Percentiles rank a stretch among this genome's conserved stretches.
Evolutionary conservation across 352 stramenopile genomes (phyloP).

Genomic region (Globisporangium viniferum): DNA sequence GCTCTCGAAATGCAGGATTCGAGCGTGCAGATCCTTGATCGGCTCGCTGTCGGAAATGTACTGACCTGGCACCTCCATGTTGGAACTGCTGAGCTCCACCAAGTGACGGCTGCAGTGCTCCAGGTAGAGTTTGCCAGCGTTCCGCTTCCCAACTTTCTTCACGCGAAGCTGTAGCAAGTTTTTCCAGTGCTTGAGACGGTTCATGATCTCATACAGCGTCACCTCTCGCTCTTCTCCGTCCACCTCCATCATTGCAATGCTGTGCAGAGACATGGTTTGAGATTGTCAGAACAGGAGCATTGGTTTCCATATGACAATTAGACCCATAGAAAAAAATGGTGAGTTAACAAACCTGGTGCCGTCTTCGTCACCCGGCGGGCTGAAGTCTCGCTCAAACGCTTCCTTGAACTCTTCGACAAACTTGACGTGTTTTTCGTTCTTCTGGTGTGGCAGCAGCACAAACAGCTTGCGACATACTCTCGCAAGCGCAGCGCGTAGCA

Average conservation of each 20-base stretch:
- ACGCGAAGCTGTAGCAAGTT: slow-evolving; percentile 83
- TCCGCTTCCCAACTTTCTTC: slow-evolving; percentile 66
- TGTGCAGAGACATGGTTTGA: too few relatives aligned
- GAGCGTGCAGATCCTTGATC: slow-evolving; percentile 90
- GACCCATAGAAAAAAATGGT: too few relatives aligned
- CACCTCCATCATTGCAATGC: slow-evolving; percentile 15
- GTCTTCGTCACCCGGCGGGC: slow-evolving; percentile 27
- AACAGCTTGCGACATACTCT: slow-evolving; percentile 94
- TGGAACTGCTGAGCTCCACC: slow-evolving; percentile 83
- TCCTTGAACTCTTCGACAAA: slow-evolving; percentile 89
- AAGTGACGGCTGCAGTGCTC: slow-evolving; percentile 89
- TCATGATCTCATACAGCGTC: slow-evolving; percentile 85
- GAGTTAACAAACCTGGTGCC: slow-evolving; percentile 3
- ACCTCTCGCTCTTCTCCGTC: slow-evolving; percentile 25
- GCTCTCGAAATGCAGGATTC: slow-evolving; percentile 88
- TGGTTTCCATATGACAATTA: too few relatives aligned
- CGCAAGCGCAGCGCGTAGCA: slow-evolving; percentile 87
- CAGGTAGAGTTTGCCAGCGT: slow-evolving; percentile 70
- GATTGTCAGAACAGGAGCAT: too few relatives aligned
- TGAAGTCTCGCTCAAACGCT: slow-evolving; percentile 86
- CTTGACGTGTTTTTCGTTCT: slow-evolving; percentile 84
- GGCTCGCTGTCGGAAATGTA: slow-evolving; percentile 90
- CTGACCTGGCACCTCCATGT: slow-evolving; percentile 90
- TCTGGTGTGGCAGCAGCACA: slow-evolving; percentile 69
- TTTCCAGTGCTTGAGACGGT: slow-evolving; percentile 90